Evolutionary conservation across 169 alveolate species (phyloP), one percentile per base, ranked within the genome.

Genomic region (Blepharisma undulans): DNA sequence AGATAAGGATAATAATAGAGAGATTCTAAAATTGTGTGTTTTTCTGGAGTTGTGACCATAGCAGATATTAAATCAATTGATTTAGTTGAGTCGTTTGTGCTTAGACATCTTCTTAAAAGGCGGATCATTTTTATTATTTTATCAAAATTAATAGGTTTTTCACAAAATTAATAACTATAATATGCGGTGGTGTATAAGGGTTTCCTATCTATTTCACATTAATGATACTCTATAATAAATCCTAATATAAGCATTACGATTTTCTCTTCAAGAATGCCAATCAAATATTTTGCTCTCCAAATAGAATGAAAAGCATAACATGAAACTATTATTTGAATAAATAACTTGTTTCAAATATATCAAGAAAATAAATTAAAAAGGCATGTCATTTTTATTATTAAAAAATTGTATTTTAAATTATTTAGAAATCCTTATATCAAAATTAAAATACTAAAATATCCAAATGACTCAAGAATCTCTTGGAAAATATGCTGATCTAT

Each of bases 11-110:
- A 84, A 27, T 66, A 22, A 19, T 86, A 90, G 21, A 90, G 30
- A 33, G 84, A 72, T 21, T 87, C 72, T 25, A 90, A 25, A 25
- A 90, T 72, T 21, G 87, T 29, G 34, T 88, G 87, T 30, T 76
- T 76, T 7, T 21, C 36, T 19, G 34, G 61, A 36, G n/a, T 14
- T 22, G 90, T 27, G 29, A 60, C 82, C 22, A 86, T 22, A 60
- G 90, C 33, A 27, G 90, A n/a, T 10, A 86, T 66, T 10, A 86
- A 19, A 34, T 86, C 90, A 86, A 86, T 30, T 3, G 72, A 22
- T 74, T 59, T 82, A 2, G 76, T 33, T 21, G 77, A 21, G 34
- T 79, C 87, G 27, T 8, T 21, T 59, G 72, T 22, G 12, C 60
- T 74, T n/a, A 22, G 22, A 30, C 33, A 82, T 22, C 27, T 59